phyloP scores from a whole-genome alignment of 2,329 filamentous ascomycete species.

The Fusarium sacchari region DNA sequence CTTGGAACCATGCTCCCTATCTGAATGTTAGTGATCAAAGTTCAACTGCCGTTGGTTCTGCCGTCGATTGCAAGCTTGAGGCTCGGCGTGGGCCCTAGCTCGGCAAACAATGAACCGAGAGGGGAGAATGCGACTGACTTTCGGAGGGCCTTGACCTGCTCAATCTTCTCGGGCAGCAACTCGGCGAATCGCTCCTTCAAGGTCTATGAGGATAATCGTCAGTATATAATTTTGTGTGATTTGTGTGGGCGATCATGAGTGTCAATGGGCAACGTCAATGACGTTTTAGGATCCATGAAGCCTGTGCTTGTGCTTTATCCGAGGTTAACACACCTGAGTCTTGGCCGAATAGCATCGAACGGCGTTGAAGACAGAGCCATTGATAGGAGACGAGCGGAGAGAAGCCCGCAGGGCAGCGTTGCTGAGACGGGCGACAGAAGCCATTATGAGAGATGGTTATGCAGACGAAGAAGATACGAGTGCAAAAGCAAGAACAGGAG shows the following conservation, averaged over 20 bases:
- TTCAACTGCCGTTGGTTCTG: slow-evolving; percentile 15
- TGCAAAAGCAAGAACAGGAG: slow-evolving; percentile 39
- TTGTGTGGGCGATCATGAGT: neutral
- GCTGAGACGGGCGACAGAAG: slow-evolving; percentile 83
- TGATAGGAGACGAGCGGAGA: slow-evolving; percentile 72
- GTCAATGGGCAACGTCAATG: slow-evolving; percentile 6
- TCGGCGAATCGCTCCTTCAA: slow-evolving; percentile 99
- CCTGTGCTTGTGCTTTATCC: slow-evolving; percentile 12
- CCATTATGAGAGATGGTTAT: slow-evolving; percentile 68
- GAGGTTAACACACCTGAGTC: slow-evolving; percentile 72
- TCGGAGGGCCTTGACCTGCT: slow-evolving; percentile 98
- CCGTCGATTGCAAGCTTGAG: slow-evolving; percentile 7
- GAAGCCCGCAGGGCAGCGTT: slow-evolving; percentile 84
- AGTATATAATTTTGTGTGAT: neutral
- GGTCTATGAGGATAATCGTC: slow-evolving; percentile 65
- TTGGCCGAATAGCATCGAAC: slow-evolving; percentile 94
- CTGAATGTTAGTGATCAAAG: slow-evolving; percentile 30
- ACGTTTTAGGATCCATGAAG: slow-evolving; percentile 7
- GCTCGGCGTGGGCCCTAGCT: slow-evolving; percentile 18
- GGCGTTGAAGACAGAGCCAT: slow-evolving; percentile 81
- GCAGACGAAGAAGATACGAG: slow-evolving; percentile 44
- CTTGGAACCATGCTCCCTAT: slow-evolving; percentile 92
- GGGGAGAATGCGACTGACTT: slow-evolving; percentile 71
- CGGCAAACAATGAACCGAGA: slow-evolving; percentile 28
- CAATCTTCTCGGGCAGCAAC: slow-evolving; percentile 93